Base-by-base conservation (phyloP, 495 filamentous ascomycete species). In the Trichoderma parareesei region DNA sequence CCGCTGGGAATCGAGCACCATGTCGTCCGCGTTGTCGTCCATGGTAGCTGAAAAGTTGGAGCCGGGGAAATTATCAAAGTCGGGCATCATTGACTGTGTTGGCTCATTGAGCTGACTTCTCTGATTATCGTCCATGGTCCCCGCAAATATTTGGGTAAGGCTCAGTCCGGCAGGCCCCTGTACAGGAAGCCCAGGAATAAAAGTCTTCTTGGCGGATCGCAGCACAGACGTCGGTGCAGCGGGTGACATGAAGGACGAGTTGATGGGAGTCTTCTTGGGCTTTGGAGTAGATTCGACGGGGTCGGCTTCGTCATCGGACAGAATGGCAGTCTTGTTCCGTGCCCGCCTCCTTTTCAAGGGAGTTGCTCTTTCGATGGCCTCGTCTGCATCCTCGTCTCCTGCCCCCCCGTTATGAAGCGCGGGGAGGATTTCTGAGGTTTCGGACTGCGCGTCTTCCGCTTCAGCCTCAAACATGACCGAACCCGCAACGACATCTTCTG, bases 101-200 rank as follows among this genome's bases (percentile, higher is more conserved):
- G 76, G 43, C 44, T 57, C n/a, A 61, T 48, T 14, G 5, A 67
- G 67, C 6, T 69, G 68, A 11, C 71, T 75, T 60, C 64, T 67
- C 71, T 81, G 76, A 65, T 83, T 85, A 41, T 90, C 84, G 60
- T 87, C 90, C 83, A 97, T 88, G 2, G 93, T 97, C 37, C 90
- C 91, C n/a, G 89, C 88, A 73, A 96, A 97, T 62, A 91, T 90
- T 72, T 97, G 93, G 5, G 92, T 96, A 61, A 96, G 80, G 49
- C 92, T 90, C 64, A 96, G 73, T 2, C 82, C 82, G 38, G 79
- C 84, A 44, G 87, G 83, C 37, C 79, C 79, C 66, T 78, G 76
- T 37, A 79, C 73, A 16, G 80, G 79, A 41, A 88, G 75, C 2
- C 82, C 84, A 33, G 83, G 87, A 66, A 89, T 86, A 70, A 82